phyloP scores from a whole-genome alignment of 108 stramenopile species.

The Cyclotella atomus region DNA sequence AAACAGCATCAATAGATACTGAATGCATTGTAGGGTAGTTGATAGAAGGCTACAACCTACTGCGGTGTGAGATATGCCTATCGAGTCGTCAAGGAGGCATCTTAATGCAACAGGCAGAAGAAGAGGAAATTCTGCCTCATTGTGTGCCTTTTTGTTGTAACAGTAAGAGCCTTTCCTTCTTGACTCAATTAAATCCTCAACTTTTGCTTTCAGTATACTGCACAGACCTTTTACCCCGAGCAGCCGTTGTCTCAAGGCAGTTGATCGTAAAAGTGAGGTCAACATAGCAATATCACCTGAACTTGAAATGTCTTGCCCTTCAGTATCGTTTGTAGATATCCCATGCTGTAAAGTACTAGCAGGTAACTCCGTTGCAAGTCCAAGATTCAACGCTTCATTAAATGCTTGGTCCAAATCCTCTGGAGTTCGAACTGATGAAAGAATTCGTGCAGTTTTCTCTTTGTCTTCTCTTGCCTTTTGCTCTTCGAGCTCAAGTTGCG shows the following conservation, averaged over 20 bases:
- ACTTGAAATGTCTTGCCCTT: constrained; percentile 14
- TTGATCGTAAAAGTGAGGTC: constrained; percentile 75
- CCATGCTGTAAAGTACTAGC: constrained; percentile 18
- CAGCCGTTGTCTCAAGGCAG: constrained; percentile 69
- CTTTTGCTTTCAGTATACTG: constrained; percentile 41
- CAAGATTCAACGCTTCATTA: constrained; percentile 47
- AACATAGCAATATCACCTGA: constrained; percentile 49
- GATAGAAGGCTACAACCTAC: constrained; percentile 57
- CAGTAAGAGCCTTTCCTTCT: constrained; percentile 14
- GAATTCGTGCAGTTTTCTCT: constrained; percentile 59
- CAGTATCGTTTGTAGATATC: neutral
- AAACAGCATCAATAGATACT: constrained; percentile 58
- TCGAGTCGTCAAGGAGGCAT: constrained; percentile 77
- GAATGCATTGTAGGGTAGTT: constrained; percentile 61
- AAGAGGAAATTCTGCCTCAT: constrained; percentile 44
- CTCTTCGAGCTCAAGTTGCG: constrained; percentile 28
- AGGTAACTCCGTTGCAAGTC: constrained; percentile 37
- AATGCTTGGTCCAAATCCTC: constrained; percentile 82
- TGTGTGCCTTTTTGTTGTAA: constrained; percentile 16
- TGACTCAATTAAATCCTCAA: constrained; percentile 15
- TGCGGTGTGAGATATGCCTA: constrained; percentile 33
- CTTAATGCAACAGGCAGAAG: constrained; percentile 80
- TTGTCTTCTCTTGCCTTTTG: constrained; percentile 55
- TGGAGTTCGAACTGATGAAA: constrained; percentile 69
- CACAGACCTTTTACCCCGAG: constrained; percentile 67